Conservation (phyloP, 495 filamentous ascomycete genomes). For the Tuber indicum region DNA sequence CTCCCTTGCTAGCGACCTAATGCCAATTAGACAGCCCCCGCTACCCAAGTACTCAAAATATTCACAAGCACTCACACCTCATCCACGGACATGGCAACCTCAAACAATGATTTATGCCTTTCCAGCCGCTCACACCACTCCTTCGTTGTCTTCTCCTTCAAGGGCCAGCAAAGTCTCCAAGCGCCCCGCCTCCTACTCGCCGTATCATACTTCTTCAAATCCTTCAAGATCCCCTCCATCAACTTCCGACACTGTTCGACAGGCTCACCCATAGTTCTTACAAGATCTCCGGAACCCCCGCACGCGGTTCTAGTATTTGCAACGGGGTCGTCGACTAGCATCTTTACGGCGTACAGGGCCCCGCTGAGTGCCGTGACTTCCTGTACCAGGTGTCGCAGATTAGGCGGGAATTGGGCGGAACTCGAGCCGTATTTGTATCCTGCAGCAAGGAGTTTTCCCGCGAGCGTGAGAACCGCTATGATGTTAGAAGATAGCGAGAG, state of each 20-base stretch:
- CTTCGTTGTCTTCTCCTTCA: slow-evolving; percentile 11
- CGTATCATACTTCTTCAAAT: slow-evolving; percentile 4
- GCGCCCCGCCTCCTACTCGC: neutral
- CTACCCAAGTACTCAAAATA: neutral
- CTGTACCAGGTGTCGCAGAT: slow-evolving; percentile 3
- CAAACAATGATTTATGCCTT: slow-evolving; percentile 19
- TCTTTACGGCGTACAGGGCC: slow-evolving; percentile 3
- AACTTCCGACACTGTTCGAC: slow-evolving; percentile 6
- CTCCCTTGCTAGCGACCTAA: slow-evolving; percentile 12
- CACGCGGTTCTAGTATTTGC: neutral
- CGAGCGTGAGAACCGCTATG: slow-evolving; percentile 4
- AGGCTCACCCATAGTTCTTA: neutral
- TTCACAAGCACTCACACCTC: slow-evolving; percentile 14
- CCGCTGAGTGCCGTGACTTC: slow-evolving; percentile 13
- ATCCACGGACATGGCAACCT: slow-evolving; percentile 15
- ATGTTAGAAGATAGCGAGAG: slow-evolving; percentile 10
- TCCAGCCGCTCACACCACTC: slow-evolving; percentile 13
- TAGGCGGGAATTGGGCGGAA: slow-evolving; percentile 7
- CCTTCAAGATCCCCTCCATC: neutral
- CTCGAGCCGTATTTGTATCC: slow-evolving; percentile 15
- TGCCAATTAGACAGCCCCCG: neutral
- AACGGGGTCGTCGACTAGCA: neutral
- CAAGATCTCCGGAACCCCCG: neutral
- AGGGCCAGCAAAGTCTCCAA: slow-evolving; percentile 12
- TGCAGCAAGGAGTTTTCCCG: slow-evolving; percentile 1